Conservation (phyloP, 2,329 filamentous ascomycete species). For the Fusarium illudens region DNA sequence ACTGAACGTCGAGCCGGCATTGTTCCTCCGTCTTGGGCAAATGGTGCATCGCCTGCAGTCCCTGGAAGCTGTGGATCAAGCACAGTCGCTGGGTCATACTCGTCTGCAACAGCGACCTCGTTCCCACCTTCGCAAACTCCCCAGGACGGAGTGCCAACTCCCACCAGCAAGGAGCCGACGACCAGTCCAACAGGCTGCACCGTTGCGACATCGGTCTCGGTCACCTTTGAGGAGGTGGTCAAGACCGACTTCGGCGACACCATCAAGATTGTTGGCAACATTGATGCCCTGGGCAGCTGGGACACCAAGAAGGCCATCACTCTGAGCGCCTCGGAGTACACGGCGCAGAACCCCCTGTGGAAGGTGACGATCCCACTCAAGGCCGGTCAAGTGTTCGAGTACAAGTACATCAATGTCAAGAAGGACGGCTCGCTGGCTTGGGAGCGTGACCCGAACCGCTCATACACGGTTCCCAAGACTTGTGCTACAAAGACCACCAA, state of each 20-base stretch:
- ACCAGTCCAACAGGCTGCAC: conserved; percentile 49
- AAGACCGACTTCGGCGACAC: conserved; percentile 68
- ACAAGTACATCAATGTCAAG: conserved; percentile 73
- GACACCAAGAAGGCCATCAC: conserved; percentile 61
- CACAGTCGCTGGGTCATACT: conserved; percentile 61
- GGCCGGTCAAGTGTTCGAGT: conserved; percentile 66
- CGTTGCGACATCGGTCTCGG: conserved; percentile 57
- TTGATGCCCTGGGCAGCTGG: conserved; percentile 70
- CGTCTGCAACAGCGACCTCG: conserved; percentile 54
- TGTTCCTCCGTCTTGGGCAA: conserved; percentile 66
- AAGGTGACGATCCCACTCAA: conserved; percentile 61
- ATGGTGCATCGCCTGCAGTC: conserved; percentile 54
- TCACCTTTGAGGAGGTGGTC: conserved; percentile 69
- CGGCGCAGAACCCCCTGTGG: conserved; percentile 68
- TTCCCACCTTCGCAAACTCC: conserved; percentile 62
- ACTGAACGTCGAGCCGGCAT: conserved; percentile 63
- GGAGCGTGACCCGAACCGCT: conserved; percentile 68
- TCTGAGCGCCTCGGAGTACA: conserved; percentile 68
- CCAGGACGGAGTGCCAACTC: conserved; percentile 45
- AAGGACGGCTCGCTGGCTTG: conserved; percentile 64
- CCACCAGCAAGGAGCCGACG: conserved; percentile 43
- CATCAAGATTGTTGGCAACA: conserved; percentile 71
- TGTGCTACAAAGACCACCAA: conserved; percentile 42
- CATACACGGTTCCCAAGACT: conserved; percentile 45
- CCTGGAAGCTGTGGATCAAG: conserved; percentile 59